phyloP scores from a whole-genome alignment of 2,329 filamentous ascomycete genomes.

The Herpomyces periplanetae region DNA sequence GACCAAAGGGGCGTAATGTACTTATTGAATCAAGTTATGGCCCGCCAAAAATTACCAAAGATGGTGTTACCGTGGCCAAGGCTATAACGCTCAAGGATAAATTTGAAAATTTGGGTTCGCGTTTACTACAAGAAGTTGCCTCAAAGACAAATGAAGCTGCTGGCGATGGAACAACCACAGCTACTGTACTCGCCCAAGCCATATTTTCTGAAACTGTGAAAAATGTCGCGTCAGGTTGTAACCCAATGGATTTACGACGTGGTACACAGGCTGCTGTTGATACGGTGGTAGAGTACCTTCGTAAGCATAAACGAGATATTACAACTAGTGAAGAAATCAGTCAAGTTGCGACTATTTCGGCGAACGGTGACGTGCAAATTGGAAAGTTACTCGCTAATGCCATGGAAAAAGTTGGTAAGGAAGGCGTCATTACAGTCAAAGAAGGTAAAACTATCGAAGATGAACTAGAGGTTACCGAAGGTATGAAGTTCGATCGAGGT shows the following conservation, averaged over 20 bases:
- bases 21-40: constrained; percentile 94
- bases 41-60: constrained; percentile 95
- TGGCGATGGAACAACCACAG: constrained; percentile 91
- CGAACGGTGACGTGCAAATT: constrained; percentile 82
- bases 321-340: constrained; percentile 89
- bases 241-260: constrained; percentile 91
- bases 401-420: constrained; percentile 99
- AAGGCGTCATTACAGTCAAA: constrained; percentile 98
- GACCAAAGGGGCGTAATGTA: constrained; percentile 92
- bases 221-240: constrained; percentile 96
- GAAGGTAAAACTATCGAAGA: constrained; percentile 95
- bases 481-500: constrained; percentile 97
- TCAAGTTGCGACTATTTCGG: constrained; percentile 88
- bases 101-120: constrained; percentile 94
- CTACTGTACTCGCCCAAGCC: constrained; percentile 74
- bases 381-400: constrained; percentile 82
- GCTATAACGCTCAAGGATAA: constrained; percentile 85
- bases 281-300: constrained; percentile 65
- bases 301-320: constrained; percentile 86
- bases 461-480: constrained; percentile 93
- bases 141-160: constrained; percentile 97
- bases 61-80: constrained; percentile 18
- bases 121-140: constrained; percentile 82
- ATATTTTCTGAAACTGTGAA: constrained; percentile 99
- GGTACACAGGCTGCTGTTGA: constrained; percentile 91